A percentile compares a stretch with the other conserved stretches of the same genome.
phyloP scores from a whole-genome alignment of 768 basidiomycete species.

The Suillus fuscotomentosus region DNA sequence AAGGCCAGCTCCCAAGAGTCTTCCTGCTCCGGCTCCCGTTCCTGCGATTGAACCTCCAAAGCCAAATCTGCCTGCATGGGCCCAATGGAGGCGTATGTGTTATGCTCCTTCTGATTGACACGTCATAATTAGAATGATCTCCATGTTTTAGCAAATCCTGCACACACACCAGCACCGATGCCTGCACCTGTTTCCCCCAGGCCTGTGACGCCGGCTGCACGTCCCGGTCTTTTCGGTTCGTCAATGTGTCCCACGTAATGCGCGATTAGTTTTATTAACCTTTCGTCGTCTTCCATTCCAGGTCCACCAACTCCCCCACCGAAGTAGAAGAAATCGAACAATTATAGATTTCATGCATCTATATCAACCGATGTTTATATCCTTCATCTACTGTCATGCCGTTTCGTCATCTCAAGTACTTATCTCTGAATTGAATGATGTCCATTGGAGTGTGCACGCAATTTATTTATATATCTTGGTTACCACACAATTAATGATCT shows the following conservation, averaged over 20 bases:
- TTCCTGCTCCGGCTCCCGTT: constrained; percentile 34
- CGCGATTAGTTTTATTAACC: background rate
- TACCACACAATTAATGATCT: background rate
- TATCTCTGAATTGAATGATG: background rate
- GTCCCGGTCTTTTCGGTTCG: constrained; percentile 68
- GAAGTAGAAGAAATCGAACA: constrained; percentile 28
- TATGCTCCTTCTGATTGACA: background rate
- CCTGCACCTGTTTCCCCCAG: constrained; percentile 30
- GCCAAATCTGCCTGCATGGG: constrained; percentile 71
- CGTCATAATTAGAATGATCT: background rate
- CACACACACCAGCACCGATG: constrained; percentile 49
- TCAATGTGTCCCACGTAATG: background rate
- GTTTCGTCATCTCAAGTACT: background rate
- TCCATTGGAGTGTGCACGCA: background rate
- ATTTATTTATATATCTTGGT: background rate
- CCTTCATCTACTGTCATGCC: background rate
- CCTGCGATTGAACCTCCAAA: constrained; percentile 46
- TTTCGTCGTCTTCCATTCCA: constrained; percentile 11
- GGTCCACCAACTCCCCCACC: constrained; percentile 48
- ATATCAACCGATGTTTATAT: constrained; percentile 1
- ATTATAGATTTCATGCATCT: background rate
- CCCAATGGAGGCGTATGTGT: constrained; percentile 78
- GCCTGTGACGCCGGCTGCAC: constrained; percentile 47
- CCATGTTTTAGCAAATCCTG: constrained; percentile 55
- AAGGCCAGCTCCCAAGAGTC: constrained; percentile 39